Evolutionary conservation across 352 stramenopile species (phyloP).

Genomic region (Phytophthora parvispora): DNA sequence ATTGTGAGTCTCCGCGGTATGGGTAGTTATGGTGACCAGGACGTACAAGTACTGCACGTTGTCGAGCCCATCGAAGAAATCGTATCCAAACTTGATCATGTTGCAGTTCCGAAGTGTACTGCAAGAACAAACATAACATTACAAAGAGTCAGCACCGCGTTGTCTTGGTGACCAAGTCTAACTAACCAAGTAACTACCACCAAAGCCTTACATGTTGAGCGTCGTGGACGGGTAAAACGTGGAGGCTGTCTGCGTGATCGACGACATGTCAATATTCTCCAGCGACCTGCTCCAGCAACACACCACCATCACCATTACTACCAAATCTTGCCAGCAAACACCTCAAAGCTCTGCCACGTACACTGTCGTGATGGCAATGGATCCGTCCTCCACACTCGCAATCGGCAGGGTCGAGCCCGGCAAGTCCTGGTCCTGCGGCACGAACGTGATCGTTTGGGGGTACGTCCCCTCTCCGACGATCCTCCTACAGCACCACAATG

Average conservation of each 20-base stretch:
- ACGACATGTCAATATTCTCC: slow-evolving; percentile 44
- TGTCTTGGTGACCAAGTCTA: too few relatives aligned
- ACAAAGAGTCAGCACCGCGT: neutral
- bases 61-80: slow-evolving; percentile 38
- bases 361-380: slow-evolving; percentile 32
- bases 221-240: slow-evolving; percentile 40
- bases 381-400: slow-evolving; percentile 14
- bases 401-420: slow-evolving; percentile 35
- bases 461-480: slow-evolving; percentile 31
- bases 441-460: slow-evolving; percentile 35
- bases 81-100: slow-evolving; percentile 44
- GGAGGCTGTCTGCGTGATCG: slow-evolving; percentile 32
- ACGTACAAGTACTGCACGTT: slow-evolving; percentile 43
- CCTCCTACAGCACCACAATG: slow-evolving; percentile 6
- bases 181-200: neutral
- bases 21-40: neutral
- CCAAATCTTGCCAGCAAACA: neutral
- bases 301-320: neutral
- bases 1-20: neutral
- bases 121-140: neutral
- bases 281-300: slow-evolving; percentile 17
- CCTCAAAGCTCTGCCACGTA: slow-evolving; percentile 5
- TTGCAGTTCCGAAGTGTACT: slow-evolving; percentile 60
- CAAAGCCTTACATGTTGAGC: slow-evolving; percentile 35
- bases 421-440: slow-evolving; percentile 33